Percentiles rank a stretch among this genome's conserved stretches.
phyloP scores from a whole-genome alignment of 1,139 yeast species.

The Saccharomyces hybrid region DNA sequence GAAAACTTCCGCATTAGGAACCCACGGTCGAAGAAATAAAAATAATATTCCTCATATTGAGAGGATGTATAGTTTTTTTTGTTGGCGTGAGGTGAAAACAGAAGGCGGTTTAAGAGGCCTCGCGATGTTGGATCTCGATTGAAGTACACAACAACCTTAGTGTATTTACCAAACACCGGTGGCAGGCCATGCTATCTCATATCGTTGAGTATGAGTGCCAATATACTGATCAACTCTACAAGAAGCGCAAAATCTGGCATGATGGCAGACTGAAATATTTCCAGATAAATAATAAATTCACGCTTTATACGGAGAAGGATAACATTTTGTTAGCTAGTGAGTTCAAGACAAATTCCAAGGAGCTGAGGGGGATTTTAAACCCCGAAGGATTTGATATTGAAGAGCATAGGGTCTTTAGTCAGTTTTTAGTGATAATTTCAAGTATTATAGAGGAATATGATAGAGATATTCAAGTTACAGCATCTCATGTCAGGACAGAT shows the following conservation, averaged over 20 bases:
- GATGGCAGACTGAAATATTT: conserved; percentile 28
- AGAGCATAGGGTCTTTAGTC: conserved; percentile 27
- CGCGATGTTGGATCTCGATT: too few species aligned
- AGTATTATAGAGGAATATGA: conserved; percentile 17
- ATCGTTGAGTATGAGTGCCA: conserved; percentile 28
- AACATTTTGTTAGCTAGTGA: conserved; percentile 20
- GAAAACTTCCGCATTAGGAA: background rate
- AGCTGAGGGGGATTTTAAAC: conserved; percentile 16
- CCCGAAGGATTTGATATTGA: conserved; percentile 18
- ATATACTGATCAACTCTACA: conserved; percentile 27
- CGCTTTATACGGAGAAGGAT: conserved; percentile 21
- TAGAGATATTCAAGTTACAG: conserved; percentile 13
- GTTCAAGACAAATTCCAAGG: conserved; percentile 22
- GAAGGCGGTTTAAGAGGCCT: too few species aligned
- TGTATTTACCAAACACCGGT: background rate
- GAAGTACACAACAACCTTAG: background rate
- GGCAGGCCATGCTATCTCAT: conserved; percentile 14
- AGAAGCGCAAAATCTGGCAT: conserved; percentile 32
- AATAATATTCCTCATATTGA: too few species aligned
- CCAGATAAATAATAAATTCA: conserved; percentile 19
- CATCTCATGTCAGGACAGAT: background rate
- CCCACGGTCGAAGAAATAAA: background rate
- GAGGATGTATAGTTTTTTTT: too few species aligned
- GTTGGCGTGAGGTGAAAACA: background rate
- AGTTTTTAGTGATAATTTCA: conserved; percentile 21